These are phyloP conservation scores for Aquilaria yunnanensis DNA, from an alignment of 345 rosid species.

Conservation along the genomic window DNA sequence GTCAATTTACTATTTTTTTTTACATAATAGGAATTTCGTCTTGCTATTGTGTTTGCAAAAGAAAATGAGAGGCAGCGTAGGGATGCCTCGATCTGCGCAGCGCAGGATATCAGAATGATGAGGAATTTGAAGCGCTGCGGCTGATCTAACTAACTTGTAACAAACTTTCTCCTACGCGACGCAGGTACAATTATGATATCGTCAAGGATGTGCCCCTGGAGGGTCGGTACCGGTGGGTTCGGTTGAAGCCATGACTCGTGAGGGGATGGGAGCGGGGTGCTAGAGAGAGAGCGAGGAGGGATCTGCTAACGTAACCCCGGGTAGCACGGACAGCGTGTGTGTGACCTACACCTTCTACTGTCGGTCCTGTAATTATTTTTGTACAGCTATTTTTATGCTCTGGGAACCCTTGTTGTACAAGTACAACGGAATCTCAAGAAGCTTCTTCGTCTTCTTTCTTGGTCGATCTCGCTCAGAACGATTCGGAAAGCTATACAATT, in stretches of 20 bases:
- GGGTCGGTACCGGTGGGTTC: conserved; percentile 73
- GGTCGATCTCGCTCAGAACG: too few relatives aligned
- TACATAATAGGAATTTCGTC: background rate
- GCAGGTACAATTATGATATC: conserved; percentile 74
- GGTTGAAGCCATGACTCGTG: conserved; percentile 23
- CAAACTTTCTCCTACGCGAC: conserved; percentile 15
- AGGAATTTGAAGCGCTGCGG: conserved; percentile 16
- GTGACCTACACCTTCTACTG: conserved; percentile 7
- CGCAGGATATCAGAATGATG: background rate
- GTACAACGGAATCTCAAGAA: background rate
- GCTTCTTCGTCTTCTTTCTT: background rate
- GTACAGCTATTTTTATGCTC: background rate
- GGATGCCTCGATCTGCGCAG: conserved; percentile 22
- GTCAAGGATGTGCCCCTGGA: conserved; percentile 57
- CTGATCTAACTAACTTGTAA: conserved; percentile 32
- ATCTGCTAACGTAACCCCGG: conserved; percentile 12
- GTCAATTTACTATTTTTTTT: conserved; percentile 2
- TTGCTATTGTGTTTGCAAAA: conserved; percentile 16
- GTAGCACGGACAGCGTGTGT: conserved; percentile 12
- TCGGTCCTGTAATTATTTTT: conserved; percentile 13
- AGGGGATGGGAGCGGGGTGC: background rate
- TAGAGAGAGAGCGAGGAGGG: background rate
- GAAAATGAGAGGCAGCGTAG: conserved; percentile 12
- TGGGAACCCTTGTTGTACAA: background rate
- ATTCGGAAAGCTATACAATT: too few relatives aligned